Evolutionary conservation across 208 protist species (phyloP), one percentile per base, ranked within the genome.

Genomic region (Tritrichomonas foetus): DNA sequence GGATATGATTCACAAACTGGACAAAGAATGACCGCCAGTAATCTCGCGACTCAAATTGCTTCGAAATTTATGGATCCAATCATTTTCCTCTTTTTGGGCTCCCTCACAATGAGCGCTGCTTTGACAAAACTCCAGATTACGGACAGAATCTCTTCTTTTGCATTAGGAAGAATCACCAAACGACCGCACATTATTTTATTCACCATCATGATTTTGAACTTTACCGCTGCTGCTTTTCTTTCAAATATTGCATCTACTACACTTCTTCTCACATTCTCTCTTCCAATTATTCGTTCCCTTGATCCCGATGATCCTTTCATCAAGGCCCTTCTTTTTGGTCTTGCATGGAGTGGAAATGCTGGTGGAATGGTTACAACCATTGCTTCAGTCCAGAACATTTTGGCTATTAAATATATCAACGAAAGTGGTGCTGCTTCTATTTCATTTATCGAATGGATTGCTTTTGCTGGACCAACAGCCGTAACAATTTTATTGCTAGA

Each of bases 41-140:
- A 47, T 39, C 44, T 89, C 33, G 78, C 78, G n/a, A 27, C 47
- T n/a, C 11, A 8, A 1, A 89, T 89, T 9, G 78, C 78, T 11
- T 25, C 47, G 22, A 89, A 89, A 89, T 89, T 89, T 49, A 89
- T 49, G 47, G 78, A 89, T 57, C 78, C 78, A 39, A 89, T 89
- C 11, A 89, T 89, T 57, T 89, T 89, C 47, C 47, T 89, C 14
- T 89, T 89, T 36, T 49, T 89, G 9, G 78, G 78, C 9, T 89
- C 78, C 27, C 47, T 89, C 27, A 47, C 78, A 39, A 89, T 89
- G 8, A 53, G 41, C 30, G 78, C 41, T 41, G 41, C 47, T 27
- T 49, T 89, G 11, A n/a, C 78, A 53, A 89, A 89, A 89, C 30
- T 89, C 8, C 25, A 89, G 33, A 89, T 89, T 20, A 89, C 78